These are phyloP conservation scores for Microbotryum scabiosae DNA, from an alignment of 1,284 basidiomycete species.

Conservation along the genomic window DNA sequence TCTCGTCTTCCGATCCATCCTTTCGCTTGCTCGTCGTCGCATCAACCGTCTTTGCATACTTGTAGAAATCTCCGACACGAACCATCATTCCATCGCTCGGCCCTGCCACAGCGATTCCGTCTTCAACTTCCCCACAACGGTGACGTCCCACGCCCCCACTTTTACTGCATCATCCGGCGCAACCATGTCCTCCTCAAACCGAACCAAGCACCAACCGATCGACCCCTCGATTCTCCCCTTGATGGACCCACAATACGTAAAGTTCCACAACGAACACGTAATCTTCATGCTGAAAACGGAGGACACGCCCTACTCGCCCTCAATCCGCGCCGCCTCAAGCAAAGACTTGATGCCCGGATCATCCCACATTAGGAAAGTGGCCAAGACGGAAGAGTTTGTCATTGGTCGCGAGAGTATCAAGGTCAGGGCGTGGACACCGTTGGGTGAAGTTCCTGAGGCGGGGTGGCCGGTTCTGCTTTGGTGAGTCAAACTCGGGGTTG, in stretches of 20 bases:
- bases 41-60: too few relatives aligned
- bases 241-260: background rate
- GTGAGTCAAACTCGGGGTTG: background rate
- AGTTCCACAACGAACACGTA: background rate
- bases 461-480: conserved; percentile 3
- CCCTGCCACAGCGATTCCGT: too few relatives aligned
- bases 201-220: background rate
- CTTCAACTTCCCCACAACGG: too few relatives aligned
- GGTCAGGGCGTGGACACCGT: background rate
- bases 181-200: too few relatives aligned
- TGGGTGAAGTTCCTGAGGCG: background rate
- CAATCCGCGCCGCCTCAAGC: too few relatives aligned
- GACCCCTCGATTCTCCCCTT: background rate
- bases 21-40: too few relatives aligned
- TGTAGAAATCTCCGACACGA: too few relatives aligned
- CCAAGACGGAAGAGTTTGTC: background rate
- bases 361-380: background rate
- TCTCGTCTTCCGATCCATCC: too few relatives aligned
- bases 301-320: background rate
- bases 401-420: background rate
- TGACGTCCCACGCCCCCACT: too few relatives aligned
- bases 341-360: background rate
- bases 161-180: too few relatives aligned
- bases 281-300: background rate
- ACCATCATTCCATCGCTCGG: too few relatives aligned